Base-by-base conservation (phyloP, 1,139 yeast genomes). In the Kodamaea ohmeri region DNA sequence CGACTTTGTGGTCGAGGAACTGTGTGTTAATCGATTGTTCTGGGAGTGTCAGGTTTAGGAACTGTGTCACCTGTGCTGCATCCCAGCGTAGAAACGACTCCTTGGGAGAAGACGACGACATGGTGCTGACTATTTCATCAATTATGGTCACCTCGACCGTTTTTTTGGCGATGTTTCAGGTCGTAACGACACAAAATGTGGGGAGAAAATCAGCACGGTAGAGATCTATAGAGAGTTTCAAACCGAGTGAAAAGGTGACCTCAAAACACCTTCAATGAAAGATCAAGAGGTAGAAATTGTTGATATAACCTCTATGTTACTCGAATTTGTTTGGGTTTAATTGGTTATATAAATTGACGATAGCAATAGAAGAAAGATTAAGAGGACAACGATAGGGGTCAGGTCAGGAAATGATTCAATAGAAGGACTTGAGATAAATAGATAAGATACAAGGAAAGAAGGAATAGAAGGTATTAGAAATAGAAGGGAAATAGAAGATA, bases 1-100 rank as follows among this genome's bases (percentile, higher is more conserved):
- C 79, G 33, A 83, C 78, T 46, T 76, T 76, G 54, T 83, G 71
- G 2, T 66, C 66, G n/a, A 71, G 60, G 46, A 83, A 76, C 5
- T 44, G 40, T 12, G 56, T 40, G n/a, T 67, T 65, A 13, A 58
- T 42, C 5, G 47, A 38, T 26, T 46, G 44, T 35, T 49, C 58
- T 6, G 59, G 58, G 18, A 56, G 41, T 9, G 55, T 42, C 6
- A 60, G 49, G 37, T 58, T 51, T 26, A 71, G 58, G 43, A 56
- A 69, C 35, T 52, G 59, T 12, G 72, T 56, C 6, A 71, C 76
- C 45, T 71, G 76, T 4, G 73, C 76, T 1, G 76, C 67, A 47
- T 71, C 76, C 76, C 76, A 71, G 48, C 57, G 62, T 32, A 71
- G 56, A 44, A 67, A 69, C 21, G 71, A 59, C 41, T 70, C 75